Evolutionary conservation across 805 yeast species (phyloP), one percentile per base, ranked within the genome.

Genomic region (Kluyveromyces lactis): DNA sequence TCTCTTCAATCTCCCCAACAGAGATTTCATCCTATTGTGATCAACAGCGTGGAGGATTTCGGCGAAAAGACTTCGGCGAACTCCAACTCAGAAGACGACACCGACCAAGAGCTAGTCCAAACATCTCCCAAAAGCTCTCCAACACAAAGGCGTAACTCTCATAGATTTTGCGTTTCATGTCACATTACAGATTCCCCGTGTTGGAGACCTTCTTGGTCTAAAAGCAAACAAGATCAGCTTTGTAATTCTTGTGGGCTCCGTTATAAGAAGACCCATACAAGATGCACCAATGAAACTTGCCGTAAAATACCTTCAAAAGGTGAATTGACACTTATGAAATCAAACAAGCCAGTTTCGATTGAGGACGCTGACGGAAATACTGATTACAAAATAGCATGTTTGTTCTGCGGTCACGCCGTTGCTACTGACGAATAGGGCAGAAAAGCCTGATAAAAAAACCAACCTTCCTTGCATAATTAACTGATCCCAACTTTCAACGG

Each of bases 181-280:
- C 86, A 87, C 5, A 77, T 92, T 1, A 81, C 79, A 41, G 92
- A 84, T 50, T 84, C 95, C 4, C 98, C 98, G 4, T 90, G 98
- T 62, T 90, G 98, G 98, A 75, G 98, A 56, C 98, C 98, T 1
- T 82, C 95, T 4, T 90, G 98, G 98, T 79, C 90, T 3, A 42
- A 44, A 17, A 69, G 78, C 19, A 69, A 79, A 48, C 86, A 83
- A 45, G 97, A 97, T n/a, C 97, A 89, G 65, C 71, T 90, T 49
- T 90, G 98, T 68, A 90, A 90, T 58, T 86, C 96, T 1, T 90
- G 98, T 64, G 98, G 98, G 1, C 68, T 90, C 52, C 71, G 98
- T 48, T 90, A 85, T 66, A 89, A 92, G 62, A 90, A 90, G 66
- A 89, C 97, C 0, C 84, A 86, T 19, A 95, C 95, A 2, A 73